Conservation (phyloP, 495 filamentous ascomycete genomes). For the Penicillium waksmanii region DNA sequence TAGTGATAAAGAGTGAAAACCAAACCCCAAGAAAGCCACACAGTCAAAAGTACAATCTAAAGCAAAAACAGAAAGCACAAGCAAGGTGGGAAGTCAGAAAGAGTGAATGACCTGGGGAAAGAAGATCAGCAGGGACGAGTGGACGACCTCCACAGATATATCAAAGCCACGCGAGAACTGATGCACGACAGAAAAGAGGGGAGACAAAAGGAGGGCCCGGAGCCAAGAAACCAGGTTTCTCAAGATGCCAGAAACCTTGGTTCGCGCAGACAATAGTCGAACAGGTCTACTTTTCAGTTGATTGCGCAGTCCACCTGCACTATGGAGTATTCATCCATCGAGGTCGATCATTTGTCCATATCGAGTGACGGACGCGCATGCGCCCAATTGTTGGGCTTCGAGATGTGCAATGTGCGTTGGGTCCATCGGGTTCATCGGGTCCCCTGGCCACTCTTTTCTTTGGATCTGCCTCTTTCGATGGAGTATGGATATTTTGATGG, state of each 20-base stretch:
- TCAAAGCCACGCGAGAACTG: slow-evolving; percentile 8
- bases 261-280: slow-evolving; percentile 1
- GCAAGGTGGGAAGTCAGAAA: slow-evolving; percentile 9
- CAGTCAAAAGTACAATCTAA: background rate
- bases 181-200: background rate
- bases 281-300: background rate
- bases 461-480: background rate
- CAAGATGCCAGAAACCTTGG: slow-evolving; percentile 4
- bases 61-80: slow-evolving; percentile 7
- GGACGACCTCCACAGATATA: slow-evolving; percentile 23
- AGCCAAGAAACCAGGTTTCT: background rate
- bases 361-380: background rate
- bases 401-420: slow-evolving; percentile 2
- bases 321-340: background rate
- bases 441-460: too few species aligned
- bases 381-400: background rate
- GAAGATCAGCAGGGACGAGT: slow-evolving; percentile 16
- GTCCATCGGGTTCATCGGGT: too few species aligned
- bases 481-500: background rate
- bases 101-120: slow-evolving; percentile 23
- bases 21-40: background rate
- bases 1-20: background rate
- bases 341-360: slow-evolving; percentile 7
- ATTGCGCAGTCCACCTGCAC: slow-evolving; percentile 2
- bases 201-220: background rate